These are phyloP conservation scores for Colletotrichum endophyticum DNA, from an alignment of 2,329 filamentous ascomycete species.

Conservation along the genomic window DNA sequence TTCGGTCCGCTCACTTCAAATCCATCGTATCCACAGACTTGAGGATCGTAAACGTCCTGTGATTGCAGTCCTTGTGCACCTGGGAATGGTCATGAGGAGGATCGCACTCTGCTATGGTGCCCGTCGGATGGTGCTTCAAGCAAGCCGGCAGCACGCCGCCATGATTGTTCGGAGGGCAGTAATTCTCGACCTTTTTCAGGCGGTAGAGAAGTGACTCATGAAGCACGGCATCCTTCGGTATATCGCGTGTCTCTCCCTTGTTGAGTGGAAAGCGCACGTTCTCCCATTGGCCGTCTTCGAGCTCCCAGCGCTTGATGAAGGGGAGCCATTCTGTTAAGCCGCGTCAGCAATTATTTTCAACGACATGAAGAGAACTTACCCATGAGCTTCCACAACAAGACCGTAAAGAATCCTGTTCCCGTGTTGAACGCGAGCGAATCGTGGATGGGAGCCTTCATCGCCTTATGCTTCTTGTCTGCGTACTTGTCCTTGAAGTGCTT, in stretches of 20 bases:
- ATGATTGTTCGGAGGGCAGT: slow-evolving; percentile 39
- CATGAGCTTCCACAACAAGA: slow-evolving; percentile 47
- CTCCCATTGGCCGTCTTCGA: slow-evolving; percentile 35
- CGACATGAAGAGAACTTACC: slow-evolving; percentile 31
- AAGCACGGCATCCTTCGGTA: slow-evolving; percentile 41
- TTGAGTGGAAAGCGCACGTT: slow-evolving; percentile 43
- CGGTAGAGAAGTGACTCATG: slow-evolving; percentile 42
- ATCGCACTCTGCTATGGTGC: background rate
- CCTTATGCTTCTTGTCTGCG: slow-evolving; percentile 30
- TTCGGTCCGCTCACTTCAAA: background rate
- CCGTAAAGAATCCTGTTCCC: slow-evolving; percentile 41
- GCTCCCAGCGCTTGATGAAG: slow-evolving; percentile 44
- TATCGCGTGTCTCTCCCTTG: slow-evolving; percentile 39
- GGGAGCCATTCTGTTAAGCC: slow-evolving; percentile 38
- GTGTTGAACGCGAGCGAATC: slow-evolving; percentile 41
- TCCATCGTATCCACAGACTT: background rate
- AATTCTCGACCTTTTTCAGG: slow-evolving; percentile 29
- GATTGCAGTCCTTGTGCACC: background rate
- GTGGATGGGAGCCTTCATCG: slow-evolving; percentile 37
- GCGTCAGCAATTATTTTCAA: background rate
- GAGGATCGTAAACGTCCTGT: background rate
- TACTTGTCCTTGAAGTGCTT: slow-evolving; percentile 31
- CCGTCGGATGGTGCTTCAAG: slow-evolving; percentile 25
- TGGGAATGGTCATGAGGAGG: background rate
- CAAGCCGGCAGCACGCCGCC: slow-evolving; percentile 32